A percentile compares a stretch with the other conserved stretches of the same genome.
These are phyloP conservation scores for Syzygium jambos DNA, from an alignment of 345 rosid genomes.

Conservation along the genomic window DNA sequence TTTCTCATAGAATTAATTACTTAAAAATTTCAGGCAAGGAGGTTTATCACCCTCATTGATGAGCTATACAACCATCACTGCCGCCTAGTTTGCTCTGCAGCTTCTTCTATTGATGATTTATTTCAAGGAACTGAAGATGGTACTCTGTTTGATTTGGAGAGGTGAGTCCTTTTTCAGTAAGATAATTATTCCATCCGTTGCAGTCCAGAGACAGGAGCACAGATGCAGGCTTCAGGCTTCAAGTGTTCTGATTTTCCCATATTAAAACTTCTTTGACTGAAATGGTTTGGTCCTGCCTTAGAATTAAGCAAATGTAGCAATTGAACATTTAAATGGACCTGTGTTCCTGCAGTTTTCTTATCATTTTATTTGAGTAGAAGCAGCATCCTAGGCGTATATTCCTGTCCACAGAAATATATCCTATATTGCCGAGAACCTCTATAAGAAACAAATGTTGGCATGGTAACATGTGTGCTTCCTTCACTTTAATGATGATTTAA, in stretches of 20 bases:
- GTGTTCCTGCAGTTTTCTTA: background rate
- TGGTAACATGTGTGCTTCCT: background rate
- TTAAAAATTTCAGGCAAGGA: slow-evolving; percentile 60
- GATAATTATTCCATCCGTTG: background rate
- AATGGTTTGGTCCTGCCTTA: background rate
- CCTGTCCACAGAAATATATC: background rate
- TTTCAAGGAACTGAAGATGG: slow-evolving; percentile 98
- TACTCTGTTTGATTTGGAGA: slow-evolving; percentile 74
- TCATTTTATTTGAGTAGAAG: background rate
- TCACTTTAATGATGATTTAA: background rate
- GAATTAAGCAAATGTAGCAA: background rate
- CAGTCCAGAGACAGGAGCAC: background rate
- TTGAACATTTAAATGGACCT: background rate
- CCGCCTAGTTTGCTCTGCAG: slow-evolving; percentile 58
- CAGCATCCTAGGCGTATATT: background rate
- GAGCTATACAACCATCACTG: slow-evolving; percentile 95
- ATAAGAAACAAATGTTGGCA: background rate
- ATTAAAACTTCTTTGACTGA: background rate
- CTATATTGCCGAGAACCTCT: background rate
- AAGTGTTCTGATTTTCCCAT: background rate
- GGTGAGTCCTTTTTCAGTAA: slow-evolving; percentile 21
- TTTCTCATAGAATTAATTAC: background rate
- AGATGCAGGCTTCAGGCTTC: background rate
- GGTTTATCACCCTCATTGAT: slow-evolving; percentile 89
- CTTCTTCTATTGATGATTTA: slow-evolving; percentile 74